Evolutionary conservation across 192 early-diverging fungal genomes (phyloP), one percentile per base, ranked within the genome.

Genomic region (Gaertneriomyces semiglobifer): DNA sequence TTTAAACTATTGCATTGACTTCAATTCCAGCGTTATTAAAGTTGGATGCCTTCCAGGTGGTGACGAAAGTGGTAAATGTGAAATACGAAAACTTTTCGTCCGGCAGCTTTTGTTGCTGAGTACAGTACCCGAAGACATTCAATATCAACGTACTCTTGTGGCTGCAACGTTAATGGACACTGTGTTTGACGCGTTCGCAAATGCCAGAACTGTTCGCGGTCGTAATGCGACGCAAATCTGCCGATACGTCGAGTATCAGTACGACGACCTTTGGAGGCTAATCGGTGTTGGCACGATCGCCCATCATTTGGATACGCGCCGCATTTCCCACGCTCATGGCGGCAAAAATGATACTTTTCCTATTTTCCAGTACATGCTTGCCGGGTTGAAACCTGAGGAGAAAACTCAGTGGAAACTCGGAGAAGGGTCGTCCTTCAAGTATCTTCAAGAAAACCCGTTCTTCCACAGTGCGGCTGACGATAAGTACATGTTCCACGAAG

Each of bases 311-410:
- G 94, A 96, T 59, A 87, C 89, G 74, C 77, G 75, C 39, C 85
- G 93, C 6, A 83, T 96, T 39, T 81, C 88, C 6, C 75, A 71
- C 20, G 76, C 71, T n/a, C 60, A 69, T 5, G 71, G 72, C 3
- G 57, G 71, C 8, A 81, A 85, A 58, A 92, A 94, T 69, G 85
- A 88, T 53, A 94, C 91, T 77, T 98, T 92, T 76, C 93, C 95
- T 72, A 85, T 95, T 18, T 91, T 98, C 73, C 92, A 96, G 77
- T 88, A 93, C 66, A 71, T 98, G 47, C 79, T 94, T 10, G 83
- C 86, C 16, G 92, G 90, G 14, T 81, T 81, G 0, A 81, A 87
- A 19, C 62, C 77, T 18, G 88, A 92, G 64, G 94, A 98, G 76
- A 89, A 87, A 58, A 46, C 83, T 6, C 74, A 83, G 50, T 89